A percentile compares a stretch with the other conserved stretches of the same genome.
Conservation (phyloP, 257 asterid species). For the Nicotiana noctiflora region DNA sequence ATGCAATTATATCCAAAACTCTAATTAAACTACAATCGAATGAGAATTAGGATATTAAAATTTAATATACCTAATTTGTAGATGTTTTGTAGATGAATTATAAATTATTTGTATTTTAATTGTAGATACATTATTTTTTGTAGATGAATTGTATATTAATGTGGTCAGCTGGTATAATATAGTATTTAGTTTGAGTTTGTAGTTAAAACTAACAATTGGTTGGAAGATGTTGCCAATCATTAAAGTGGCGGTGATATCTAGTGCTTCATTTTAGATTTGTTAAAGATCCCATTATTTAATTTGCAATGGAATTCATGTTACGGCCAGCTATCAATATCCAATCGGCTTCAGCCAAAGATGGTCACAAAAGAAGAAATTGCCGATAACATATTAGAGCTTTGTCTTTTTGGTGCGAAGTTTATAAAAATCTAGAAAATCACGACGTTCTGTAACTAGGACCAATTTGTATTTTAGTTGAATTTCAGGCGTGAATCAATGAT, state of each 20-base stretch:
- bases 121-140: too few relatives aligned
- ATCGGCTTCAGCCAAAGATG: neutral
- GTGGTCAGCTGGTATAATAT: neutral
- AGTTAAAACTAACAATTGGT: neutral
- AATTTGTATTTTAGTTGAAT: neutral
- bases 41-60: too few relatives aligned
- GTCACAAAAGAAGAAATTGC: neutral
- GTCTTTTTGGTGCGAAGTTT: neutral
- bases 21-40: too few relatives aligned
- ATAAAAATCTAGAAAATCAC: too few relatives aligned
- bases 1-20: too few relatives aligned
- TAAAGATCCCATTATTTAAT: neutral
- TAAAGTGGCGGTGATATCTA: neutral
- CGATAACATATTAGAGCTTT: neutral
- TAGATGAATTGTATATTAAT: neutral
- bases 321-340: neutral
- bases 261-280: neutral
- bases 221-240: neutral
- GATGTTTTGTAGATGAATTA: too few relatives aligned
- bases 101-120: too few relatives aligned
- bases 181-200: neutral
- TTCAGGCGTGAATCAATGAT: neutral
- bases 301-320: neutral
- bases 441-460: neutral
- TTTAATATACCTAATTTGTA: too few relatives aligned